Conservation (phyloP, 2,329 filamentous ascomycete species). For the Penicillium sp. region DNA sequence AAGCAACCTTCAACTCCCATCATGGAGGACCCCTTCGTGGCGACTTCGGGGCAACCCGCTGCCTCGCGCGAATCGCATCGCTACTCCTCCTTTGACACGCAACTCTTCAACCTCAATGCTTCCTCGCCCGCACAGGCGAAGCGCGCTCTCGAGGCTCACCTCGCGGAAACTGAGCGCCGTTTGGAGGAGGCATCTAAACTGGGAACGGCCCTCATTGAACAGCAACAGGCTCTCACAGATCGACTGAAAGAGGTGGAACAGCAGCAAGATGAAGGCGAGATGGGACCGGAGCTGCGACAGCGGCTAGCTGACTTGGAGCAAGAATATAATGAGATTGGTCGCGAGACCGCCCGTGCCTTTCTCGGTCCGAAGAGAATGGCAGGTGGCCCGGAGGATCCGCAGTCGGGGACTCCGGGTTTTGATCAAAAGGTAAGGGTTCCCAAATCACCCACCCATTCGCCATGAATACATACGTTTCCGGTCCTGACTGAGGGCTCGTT, state of each 20-base stretch:
- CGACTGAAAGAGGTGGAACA: conserved; percentile 79
- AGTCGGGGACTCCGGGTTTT: conserved; percentile 40
- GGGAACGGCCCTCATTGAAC: conserved; percentile 78
- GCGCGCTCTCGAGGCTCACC: conserved; percentile 80
- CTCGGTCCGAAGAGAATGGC: conserved; percentile 73
- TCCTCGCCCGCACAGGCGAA: conserved; percentile 82
- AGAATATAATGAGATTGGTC: conserved; percentile 90
- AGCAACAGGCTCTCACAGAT: conserved; percentile 76
- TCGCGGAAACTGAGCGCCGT: conserved; percentile 84
- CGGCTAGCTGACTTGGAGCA: conserved; percentile 82
- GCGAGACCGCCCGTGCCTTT: conserved; percentile 83
- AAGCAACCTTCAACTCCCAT: conserved; percentile 16
- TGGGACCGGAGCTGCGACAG: conserved; percentile 74
- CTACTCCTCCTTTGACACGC: conserved; percentile 76
- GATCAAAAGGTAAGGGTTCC: conserved; percentile 41
- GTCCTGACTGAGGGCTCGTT: conserved; percentile 12
- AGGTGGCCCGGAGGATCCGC: conserved; percentile 58
- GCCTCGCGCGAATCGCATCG: conserved; percentile 52
- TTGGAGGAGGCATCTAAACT: conserved; percentile 87
- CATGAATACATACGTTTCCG: background rate
- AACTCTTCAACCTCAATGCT: conserved; percentile 72
- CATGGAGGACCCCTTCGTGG: conserved; percentile 55
- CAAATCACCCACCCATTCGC: background rate
- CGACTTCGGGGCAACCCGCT: conserved; percentile 39
- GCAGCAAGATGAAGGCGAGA: conserved; percentile 66